These are phyloP conservation scores for Ogataea methanolica DNA, from an alignment of 805 yeast genomes.

Conservation along the genomic window DNA sequence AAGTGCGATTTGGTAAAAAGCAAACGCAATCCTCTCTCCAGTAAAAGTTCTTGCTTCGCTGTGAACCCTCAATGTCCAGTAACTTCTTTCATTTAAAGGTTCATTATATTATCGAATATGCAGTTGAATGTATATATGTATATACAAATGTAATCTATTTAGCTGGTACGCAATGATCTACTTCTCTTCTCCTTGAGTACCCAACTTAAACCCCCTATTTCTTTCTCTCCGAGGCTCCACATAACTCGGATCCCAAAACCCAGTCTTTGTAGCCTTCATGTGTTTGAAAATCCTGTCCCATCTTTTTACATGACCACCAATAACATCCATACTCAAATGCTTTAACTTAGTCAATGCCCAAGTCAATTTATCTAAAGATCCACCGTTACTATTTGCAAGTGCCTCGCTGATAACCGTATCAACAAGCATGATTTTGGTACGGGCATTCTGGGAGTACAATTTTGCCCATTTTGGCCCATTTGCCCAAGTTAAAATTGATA, in stretches of 20 bases:
- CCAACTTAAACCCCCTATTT: too few relatives aligned
- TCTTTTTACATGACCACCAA: conserved; percentile 7
- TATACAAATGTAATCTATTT: too few relatives aligned
- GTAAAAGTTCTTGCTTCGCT: too few relatives aligned
- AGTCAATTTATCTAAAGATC: conserved; percentile 15
- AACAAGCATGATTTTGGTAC: conserved; percentile 14
- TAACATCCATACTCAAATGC: neutral
- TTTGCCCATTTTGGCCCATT: conserved; percentile 10
- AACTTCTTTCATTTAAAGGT: too few relatives aligned
- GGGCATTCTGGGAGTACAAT: conserved; percentile 10
- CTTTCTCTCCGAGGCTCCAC: neutral
- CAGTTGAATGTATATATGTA: too few relatives aligned
- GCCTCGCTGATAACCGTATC: conserved; percentile 21
- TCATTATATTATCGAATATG: too few relatives aligned
- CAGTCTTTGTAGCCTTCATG: conserved; percentile 18
- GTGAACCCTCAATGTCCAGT: too few relatives aligned
- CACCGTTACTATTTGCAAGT: conserved; percentile 11
- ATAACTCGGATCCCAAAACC: conserved; percentile 21
- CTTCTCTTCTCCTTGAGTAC: too few relatives aligned
- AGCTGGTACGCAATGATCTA: too few relatives aligned
- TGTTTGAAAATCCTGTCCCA: conserved; percentile 19
- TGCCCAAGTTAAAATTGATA: conserved; percentile 14
- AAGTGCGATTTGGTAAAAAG: too few relatives aligned
- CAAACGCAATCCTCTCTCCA: too few relatives aligned
- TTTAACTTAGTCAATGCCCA: conserved; percentile 24